Evolutionary conservation across 768 basidiomycete genomes (phyloP).

Genomic region (Rhodotorula taiwanensis): DNA sequence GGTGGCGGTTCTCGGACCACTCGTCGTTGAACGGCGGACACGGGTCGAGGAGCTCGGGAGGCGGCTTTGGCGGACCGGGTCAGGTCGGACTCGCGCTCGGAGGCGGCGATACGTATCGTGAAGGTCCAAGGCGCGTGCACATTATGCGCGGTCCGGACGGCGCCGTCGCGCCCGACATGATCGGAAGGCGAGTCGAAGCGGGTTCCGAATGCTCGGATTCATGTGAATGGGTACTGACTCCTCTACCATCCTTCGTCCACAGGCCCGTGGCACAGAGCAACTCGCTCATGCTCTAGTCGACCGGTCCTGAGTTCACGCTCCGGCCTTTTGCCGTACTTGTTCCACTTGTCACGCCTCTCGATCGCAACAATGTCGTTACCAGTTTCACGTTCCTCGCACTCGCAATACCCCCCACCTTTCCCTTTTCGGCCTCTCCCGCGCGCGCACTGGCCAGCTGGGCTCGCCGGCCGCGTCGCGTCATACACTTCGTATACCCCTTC

Average conservation of each 20-base stretch:
- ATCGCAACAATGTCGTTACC: neutral
- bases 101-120: conserved; percentile 25
- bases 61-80: neutral
- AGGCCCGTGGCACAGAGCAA: conserved; percentile 30
- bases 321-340: neutral
- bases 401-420: too few relatives aligned
- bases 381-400: too few relatives aligned
- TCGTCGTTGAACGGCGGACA: neutral
- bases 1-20: conserved; percentile 22
- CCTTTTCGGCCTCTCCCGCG: too few relatives aligned
- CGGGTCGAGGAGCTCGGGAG: neutral
- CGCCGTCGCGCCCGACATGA: conserved; percentile 3
- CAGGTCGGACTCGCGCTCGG: conserved; percentile 12
- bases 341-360: neutral
- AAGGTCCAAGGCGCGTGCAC: conserved; percentile 22
- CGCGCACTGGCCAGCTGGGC: too few relatives aligned
- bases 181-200: conserved; percentile 20
- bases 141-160: conserved; percentile 23
- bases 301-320: too few relatives aligned
- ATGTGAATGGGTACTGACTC: neutral
- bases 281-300: conserved; percentile 31
- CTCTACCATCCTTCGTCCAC: neutral
- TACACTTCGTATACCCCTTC: too few relatives aligned
- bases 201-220: too few relatives aligned
- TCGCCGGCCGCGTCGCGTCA: too few relatives aligned